Conservation (phyloP, 1,284 basidiomycete genomes). For the Cryptococcus jaspeensis region DNA sequence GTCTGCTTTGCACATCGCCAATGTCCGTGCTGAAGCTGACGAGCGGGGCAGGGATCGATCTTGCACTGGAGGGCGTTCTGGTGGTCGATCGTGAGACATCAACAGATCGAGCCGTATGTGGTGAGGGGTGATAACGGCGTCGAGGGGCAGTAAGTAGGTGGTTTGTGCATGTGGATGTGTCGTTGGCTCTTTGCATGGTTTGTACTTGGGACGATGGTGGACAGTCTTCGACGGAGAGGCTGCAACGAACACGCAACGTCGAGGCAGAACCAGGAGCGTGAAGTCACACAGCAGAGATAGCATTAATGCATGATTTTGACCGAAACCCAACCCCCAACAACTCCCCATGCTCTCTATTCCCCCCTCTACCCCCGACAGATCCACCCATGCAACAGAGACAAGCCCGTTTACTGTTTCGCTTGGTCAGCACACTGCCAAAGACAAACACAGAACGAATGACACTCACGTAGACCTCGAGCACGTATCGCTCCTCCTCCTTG, state of each 20-base stretch:
- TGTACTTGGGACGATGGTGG: too few species aligned
- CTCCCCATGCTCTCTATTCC: too few species aligned
- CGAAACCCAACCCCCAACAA: too few species aligned
- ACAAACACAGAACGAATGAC: not conserved
- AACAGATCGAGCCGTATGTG: constrained; percentile 37
- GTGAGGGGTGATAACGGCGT: constrained; percentile 31
- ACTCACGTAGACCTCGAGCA: constrained; percentile 73
- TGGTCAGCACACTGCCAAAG: not conserved
- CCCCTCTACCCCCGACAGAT: not conserved
- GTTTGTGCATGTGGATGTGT: too few species aligned
- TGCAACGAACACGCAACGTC: too few species aligned
- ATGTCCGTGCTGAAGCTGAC: not conserved
- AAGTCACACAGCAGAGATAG: too few species aligned
- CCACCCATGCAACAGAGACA: not conserved
- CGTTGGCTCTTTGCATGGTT: too few species aligned
- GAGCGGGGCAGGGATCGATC: constrained; percentile 37
- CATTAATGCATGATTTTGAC: too few species aligned
- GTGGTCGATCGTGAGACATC: constrained; percentile 43
- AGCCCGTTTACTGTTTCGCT: not conserved
- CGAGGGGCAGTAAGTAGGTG: too few species aligned
- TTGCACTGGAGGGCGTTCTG: constrained; percentile 49
- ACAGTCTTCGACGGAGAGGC: too few species aligned
- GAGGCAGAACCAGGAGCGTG: too few species aligned
- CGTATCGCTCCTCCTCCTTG: constrained; percentile 97
- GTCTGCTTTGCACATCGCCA: constrained; percentile 11